These are phyloP conservation scores for Leucogyrophana mollusca DNA, from an alignment of 768 basidiomycete species.

Conservation along the genomic window DNA sequence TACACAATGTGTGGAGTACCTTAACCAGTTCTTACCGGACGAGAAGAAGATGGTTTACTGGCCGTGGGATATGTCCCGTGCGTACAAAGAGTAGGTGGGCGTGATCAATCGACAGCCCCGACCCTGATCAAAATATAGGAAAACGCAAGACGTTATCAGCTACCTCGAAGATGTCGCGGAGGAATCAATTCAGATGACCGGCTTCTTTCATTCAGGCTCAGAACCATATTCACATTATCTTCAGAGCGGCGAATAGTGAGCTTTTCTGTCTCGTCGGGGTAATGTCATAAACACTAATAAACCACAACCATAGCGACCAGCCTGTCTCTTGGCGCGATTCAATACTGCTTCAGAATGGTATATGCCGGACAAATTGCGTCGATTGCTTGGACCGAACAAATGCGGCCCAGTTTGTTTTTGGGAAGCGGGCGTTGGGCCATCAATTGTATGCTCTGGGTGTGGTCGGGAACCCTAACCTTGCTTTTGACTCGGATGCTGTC, in stretches of 20 bases:
- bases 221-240: slow-evolving; percentile 78
- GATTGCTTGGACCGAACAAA: slow-evolving; percentile 97
- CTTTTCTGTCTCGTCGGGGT: background rate
- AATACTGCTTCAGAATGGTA: slow-evolving; percentile 86
- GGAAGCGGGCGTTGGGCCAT: slow-evolving; percentile 90
- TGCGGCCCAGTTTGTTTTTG: slow-evolving; percentile 95
- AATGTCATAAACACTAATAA: background rate
- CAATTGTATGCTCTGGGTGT: slow-evolving; percentile 94
- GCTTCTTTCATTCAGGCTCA: slow-evolving; percentile 93
- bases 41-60: slow-evolving; percentile 88
- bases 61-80: slow-evolving; percentile 95
- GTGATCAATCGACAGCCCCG: background rate
- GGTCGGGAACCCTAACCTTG: slow-evolving; percentile 78
- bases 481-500: slow-evolving; percentile 91
- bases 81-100: slow-evolving; percentile 81
- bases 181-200: slow-evolving; percentile 85
- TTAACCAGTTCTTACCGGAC: slow-evolving; percentile 92
- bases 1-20: slow-evolving; percentile 85
- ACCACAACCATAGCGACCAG: slow-evolving; percentile 27
- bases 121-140: slow-evolving; percentile 44
- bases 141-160: slow-evolving; percentile 93
- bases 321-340: slow-evolving; percentile 50
- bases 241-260: slow-evolving; percentile 39
- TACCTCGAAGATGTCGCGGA: slow-evolving; percentile 94
- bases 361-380: slow-evolving; percentile 93